Percentiles rank a stretch among this genome's conserved stretches.
Evolutionary conservation across 371 early-diverging fungal genomes (phyloP).

Genomic region (Mortierella sp.): DNA sequence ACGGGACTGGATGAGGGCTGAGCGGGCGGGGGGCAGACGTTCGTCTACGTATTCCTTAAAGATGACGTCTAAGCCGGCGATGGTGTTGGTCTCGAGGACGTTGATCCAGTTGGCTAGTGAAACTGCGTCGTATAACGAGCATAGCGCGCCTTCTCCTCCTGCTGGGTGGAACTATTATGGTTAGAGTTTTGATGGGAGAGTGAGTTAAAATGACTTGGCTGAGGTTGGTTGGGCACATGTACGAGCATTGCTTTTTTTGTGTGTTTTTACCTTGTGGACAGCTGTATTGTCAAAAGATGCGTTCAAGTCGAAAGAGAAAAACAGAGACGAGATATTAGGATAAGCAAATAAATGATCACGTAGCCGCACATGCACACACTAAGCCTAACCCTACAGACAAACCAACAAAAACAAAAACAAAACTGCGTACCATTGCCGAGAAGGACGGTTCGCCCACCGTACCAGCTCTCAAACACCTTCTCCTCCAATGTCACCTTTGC

Average conservation of each 20-base stretch:
- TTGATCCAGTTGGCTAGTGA: constrained; percentile 28
- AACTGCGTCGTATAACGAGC: constrained; percentile 28
- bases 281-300: background rate
- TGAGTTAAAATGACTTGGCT: background rate
- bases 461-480: constrained; percentile 22
- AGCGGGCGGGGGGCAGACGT: constrained; percentile 1
- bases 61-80: constrained; percentile 8
- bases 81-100: background rate
- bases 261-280: constrained; percentile 4
- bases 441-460: constrained; percentile 17
- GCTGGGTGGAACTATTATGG: constrained; percentile 15
- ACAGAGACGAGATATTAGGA: background rate
- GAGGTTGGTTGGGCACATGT: no score
- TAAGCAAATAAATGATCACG: background rate
- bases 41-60: constrained; percentile 19
- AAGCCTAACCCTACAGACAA: background rate
- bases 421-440: constrained; percentile 14
- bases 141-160: constrained; percentile 16
- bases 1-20: background rate
- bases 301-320: background rate
- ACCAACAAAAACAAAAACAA: background rate
- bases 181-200: background rate
- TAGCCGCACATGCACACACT: background rate
- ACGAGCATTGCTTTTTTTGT: background rate
- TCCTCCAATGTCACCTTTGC: constrained; percentile 8